phyloP scores from a whole-genome alignment of 176 grass and related monocot species.

The Elymus sibiricus region DNA sequence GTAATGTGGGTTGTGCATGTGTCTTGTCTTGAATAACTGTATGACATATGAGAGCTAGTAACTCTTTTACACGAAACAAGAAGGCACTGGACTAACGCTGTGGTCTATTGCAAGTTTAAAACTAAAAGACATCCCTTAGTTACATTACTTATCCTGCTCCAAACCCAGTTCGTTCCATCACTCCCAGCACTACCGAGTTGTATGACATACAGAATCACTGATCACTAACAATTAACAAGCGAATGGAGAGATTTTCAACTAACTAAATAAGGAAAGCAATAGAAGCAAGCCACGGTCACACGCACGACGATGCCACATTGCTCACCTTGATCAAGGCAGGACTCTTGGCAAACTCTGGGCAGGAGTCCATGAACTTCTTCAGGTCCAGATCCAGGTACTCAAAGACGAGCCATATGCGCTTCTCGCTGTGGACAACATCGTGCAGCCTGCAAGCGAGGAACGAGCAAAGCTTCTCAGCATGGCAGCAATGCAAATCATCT shows the following conservation, averaged over 20 bases:
- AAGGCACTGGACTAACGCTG: neutral
- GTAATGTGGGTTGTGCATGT: neutral
- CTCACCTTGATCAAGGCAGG: conserved; percentile 76
- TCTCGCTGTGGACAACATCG: conserved; percentile 91
- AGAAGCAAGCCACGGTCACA: neutral
- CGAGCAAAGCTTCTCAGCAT: conserved; percentile 5
- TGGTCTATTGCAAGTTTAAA: neutral
- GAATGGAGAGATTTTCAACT: neutral
- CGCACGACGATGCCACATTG: neutral
- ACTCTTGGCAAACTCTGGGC: conserved; percentile 80
- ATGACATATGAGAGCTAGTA: neutral
- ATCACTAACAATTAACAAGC: neutral
- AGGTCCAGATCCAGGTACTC: conserved; percentile 94
- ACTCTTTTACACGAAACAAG: neutral
- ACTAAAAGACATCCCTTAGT: neutral
- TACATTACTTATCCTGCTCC: neutral
- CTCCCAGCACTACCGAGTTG: neutral
- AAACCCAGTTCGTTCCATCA: neutral
- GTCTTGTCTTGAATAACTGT: neutral
- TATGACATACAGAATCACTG: neutral
- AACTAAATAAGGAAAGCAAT: neutral
- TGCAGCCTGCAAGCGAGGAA: conserved; percentile 54
- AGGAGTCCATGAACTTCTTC: conserved; percentile 94
- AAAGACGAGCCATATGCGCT: conserved; percentile 87
- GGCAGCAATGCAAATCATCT: neutral